phyloP scores from a whole-genome alignment of 257 asterid species.

The Gynochthodes officinalis region DNA sequence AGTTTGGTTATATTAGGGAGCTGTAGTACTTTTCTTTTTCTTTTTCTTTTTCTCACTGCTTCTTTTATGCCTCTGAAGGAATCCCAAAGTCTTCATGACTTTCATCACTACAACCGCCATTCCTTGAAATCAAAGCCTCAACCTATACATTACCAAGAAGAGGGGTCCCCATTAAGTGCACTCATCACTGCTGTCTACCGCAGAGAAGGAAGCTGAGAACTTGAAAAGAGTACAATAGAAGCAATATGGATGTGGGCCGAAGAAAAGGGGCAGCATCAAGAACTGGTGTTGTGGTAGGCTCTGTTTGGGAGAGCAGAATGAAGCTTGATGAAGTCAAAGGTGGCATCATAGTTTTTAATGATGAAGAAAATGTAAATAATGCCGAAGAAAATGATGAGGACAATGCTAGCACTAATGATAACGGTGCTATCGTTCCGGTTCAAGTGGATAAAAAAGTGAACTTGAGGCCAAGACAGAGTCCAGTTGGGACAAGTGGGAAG shows the following conservation, averaged over 20 bases:
- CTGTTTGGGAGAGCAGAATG: conserved; percentile 91
- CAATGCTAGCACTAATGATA: neutral
- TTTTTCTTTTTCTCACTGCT: neutral
- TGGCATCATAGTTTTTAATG: conserved; percentile 57
- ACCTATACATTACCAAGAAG: conserved; percentile 22
- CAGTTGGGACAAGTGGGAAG: conserved; percentile 36
- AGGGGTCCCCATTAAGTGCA: conserved; percentile 26
- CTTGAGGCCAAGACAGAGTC: conserved; percentile 50
- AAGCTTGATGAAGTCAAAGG: conserved; percentile 66
- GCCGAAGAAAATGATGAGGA: conserved; percentile 22
- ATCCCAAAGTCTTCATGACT: conserved; percentile 41
- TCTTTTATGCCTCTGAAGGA: conserved; percentile 16
- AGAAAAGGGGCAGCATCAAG: conserved; percentile 52
- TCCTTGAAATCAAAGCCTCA: conserved; percentile 49
- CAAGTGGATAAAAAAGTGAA: conserved; percentile 32
- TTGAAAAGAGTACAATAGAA: conserved; percentile 26
- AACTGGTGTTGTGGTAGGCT: conserved; percentile 50
- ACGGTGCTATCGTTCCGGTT: conserved; percentile 13
- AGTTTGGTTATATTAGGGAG: neutral
- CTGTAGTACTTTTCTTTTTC: neutral
- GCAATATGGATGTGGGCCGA: conserved; percentile 41
- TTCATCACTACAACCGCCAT: conserved; percentile 34
- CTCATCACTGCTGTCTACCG: conserved; percentile 24
- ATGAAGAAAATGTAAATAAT: conserved; percentile 21
- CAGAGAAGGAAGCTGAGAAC: neutral